Conservation (phyloP, 192 early-diverging fungal species). For the Backusella australiensis region DNA sequence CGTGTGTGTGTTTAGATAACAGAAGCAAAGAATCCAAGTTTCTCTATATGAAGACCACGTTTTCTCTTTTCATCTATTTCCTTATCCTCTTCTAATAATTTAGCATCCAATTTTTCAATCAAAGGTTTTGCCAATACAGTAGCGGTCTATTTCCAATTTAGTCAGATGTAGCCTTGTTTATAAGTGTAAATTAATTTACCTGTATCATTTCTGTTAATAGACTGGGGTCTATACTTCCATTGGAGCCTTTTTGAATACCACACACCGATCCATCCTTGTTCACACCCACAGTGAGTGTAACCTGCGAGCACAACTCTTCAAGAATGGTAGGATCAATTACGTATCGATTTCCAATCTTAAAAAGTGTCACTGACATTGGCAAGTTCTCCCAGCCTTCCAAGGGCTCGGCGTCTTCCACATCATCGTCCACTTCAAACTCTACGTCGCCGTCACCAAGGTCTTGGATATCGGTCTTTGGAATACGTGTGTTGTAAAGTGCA, state of each 20-base stretch:
- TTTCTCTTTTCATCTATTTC: slow-evolving; percentile 41
- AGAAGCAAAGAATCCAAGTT: slow-evolving; percentile 59
- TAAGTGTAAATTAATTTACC: slow-evolving; percentile 34
- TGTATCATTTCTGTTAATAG: slow-evolving; percentile 80
- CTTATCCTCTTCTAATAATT: slow-evolving; percentile 46
- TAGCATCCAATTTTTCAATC: slow-evolving; percentile 46
- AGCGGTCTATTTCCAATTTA: slow-evolving; percentile 32
- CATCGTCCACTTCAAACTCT: slow-evolving; percentile 93
- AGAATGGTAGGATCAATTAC: slow-evolving; percentile 85
- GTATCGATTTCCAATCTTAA: slow-evolving; percentile 82
- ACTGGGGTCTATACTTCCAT: slow-evolving; percentile 75
- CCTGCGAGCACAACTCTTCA: slow-evolving; percentile 87
- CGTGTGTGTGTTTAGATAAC: slow-evolving; percentile 19
- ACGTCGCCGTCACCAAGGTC: slow-evolving; percentile 74
- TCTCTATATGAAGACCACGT: slow-evolving; percentile 42
- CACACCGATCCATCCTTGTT: slow-evolving; percentile 81
- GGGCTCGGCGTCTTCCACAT: slow-evolving; percentile 78
- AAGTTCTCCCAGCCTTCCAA: slow-evolving; percentile 76
- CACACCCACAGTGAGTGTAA: slow-evolving; percentile 77
- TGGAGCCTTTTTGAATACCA: slow-evolving; percentile 80
- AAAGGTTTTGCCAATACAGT: slow-evolving; percentile 46
- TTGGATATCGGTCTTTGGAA: slow-evolving; percentile 84
- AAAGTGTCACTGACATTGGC: slow-evolving; percentile 84
- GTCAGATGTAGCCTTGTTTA: not conserved
- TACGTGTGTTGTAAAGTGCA: slow-evolving; percentile 83